Base-by-base conservation (phyloP, 108 stramenopile species). In the Cyclotella kingstonii region DNA sequence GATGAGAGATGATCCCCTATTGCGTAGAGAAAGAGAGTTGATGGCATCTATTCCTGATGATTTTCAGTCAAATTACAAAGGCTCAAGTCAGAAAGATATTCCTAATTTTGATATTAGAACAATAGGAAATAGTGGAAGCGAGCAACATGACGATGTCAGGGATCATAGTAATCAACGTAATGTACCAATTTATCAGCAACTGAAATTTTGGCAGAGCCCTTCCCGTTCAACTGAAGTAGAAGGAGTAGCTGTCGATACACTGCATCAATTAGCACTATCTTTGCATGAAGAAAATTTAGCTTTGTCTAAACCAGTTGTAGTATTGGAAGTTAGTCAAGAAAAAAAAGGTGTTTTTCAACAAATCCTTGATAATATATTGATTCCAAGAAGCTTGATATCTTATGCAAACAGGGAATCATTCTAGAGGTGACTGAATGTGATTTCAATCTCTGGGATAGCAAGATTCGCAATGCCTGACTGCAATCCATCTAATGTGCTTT, bases 11-110 rank as follows among this genome's bases (percentile, higher is more conserved):
- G 63, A 73, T 73, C 63, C 72, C 0, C 42, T 73, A 15, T 40
- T 73, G 28, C 34, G 72, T 9, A 52, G 63, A 26, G 72, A 73
- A 35, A 36, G 63, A 47, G 63, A 64, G 52, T 38, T 73, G 15
- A 65, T 64, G 72, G 50, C 57, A 11, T 73, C 72, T 0, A 58
- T 73, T n/a, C 72, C 72, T 1, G 72, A 73, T 60, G 72, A 73
- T 38, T 73, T 73, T 21, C 43, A 58, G 12, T 68, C 67, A n/a
- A 68, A 50, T 33, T 60, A 43, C n/a, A 51, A 60, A 14, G 34
- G 30, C 36, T 60, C 70, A 19, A 52, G 34, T 38, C 39, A 70
- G 7, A 25, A 43, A 4, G 60, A 58, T 26, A 48, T 35, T 36
- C 66, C 72, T 7, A 36, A 54, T 26, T 52, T 64, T 34, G 63